phyloP scores from a whole-genome alignment of 225 moss, liverwort and hornwort species.

The Climacium dendroides region DNA sequence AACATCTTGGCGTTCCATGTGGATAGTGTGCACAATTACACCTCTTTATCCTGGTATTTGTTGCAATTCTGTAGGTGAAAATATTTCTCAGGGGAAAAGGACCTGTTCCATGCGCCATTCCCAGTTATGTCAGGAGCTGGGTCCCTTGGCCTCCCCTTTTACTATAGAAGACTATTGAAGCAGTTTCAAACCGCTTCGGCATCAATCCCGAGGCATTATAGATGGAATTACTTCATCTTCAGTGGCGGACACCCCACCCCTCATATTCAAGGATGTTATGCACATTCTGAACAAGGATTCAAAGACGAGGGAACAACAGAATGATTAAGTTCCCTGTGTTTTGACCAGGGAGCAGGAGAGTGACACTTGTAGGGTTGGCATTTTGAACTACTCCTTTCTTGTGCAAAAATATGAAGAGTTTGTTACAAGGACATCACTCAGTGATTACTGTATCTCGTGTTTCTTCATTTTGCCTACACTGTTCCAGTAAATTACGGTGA shows the following conservation, averaged over 20 bases:
- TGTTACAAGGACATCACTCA: background rate
- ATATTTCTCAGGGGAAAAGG: background rate
- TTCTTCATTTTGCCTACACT: background rate
- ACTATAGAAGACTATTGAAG: background rate
- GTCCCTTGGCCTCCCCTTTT: background rate
- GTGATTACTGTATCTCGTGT: background rate
- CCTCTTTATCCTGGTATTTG: background rate
- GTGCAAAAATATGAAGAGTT: no score
- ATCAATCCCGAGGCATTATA: no score
- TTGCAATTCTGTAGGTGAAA: background rate
- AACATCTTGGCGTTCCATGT: background rate
- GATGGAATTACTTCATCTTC: background rate
- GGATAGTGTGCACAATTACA: background rate
- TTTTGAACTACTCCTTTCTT: background rate
- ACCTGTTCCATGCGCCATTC: background rate
- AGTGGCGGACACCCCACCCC: background rate
- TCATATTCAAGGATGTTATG: background rate
- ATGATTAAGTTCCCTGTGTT: background rate
- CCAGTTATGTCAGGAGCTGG: background rate
- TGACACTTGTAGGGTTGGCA: background rate
- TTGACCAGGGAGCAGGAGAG: background rate
- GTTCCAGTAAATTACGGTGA: background rate
- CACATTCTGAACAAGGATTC: background rate
- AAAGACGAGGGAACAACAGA: no score
- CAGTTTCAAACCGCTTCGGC: background rate